Evolutionary conservation across 768 basidiomycete genomes (phyloP).

Genomic region (Cystobasidium onofrii): DNA sequence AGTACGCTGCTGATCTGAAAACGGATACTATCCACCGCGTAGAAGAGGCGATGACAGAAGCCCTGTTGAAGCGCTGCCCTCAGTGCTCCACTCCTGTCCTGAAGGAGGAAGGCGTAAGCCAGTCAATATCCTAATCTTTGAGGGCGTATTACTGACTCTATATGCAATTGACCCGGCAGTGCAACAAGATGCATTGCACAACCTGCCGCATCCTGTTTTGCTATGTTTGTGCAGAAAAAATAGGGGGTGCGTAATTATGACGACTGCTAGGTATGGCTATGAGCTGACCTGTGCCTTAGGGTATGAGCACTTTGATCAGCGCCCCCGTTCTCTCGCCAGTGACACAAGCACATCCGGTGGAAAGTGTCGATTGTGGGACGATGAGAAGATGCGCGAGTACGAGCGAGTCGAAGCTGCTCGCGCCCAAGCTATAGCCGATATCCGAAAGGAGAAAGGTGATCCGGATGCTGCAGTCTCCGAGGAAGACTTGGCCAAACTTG

Average conservation of each 20-base stretch:
- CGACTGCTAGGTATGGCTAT: too few species aligned
- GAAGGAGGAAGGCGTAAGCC: slow-evolving; percentile 43
- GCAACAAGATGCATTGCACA: slow-evolving; percentile 46
- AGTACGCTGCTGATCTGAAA: slow-evolving; percentile 45
- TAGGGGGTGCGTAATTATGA: slow-evolving; percentile 30
- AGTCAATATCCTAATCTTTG: too few species aligned
- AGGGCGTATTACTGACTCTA: too few species aligned
- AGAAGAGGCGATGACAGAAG: slow-evolving; percentile 49
- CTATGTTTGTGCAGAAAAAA: slow-evolving; percentile 44
- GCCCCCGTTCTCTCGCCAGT: not conserved
- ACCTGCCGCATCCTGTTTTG: slow-evolving; percentile 44
- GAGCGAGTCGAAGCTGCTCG: slow-evolving; percentile 38
- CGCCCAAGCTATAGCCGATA: slow-evolving; percentile 26
- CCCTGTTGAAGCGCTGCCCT: slow-evolving; percentile 44
- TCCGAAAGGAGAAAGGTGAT: not conserved
- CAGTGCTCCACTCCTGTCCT: slow-evolving; percentile 45
- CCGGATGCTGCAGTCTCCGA: slow-evolving; percentile 31
- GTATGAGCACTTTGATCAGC: slow-evolving; percentile 12
- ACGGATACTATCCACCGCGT: slow-evolving; percentile 45
- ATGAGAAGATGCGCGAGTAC: slow-evolving; percentile 18
- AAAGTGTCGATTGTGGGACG: slow-evolving; percentile 35
- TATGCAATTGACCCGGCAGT: too few species aligned
- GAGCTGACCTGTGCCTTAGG: not conserved
- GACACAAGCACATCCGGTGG: not conserved
- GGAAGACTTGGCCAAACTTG: slow-evolving; percentile 35